Conservation (phyloP, 1,139 yeast genomes). For the Protomyces lactucae-debilis region DNA sequence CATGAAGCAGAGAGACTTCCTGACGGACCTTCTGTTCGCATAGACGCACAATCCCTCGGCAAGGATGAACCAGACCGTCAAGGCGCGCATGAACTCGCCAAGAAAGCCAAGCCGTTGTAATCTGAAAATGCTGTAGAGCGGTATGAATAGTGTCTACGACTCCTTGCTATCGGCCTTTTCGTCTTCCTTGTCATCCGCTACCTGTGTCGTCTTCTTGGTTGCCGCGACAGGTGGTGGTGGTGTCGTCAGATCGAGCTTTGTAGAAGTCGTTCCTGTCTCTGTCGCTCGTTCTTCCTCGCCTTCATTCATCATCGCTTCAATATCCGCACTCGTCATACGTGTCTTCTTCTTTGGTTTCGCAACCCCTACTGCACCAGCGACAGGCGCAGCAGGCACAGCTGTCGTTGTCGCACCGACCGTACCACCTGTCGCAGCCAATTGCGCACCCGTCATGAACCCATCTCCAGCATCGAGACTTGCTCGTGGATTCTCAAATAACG, state of each 20-base stretch:
- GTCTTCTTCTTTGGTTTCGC: conserved; percentile 5
- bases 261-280: not conserved
- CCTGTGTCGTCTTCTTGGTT: not conserved
- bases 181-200: not conserved
- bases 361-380: not conserved
- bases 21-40: conserved; percentile 5
- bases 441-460: conserved; percentile 17
- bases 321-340: conserved; percentile 21
- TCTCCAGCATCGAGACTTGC: not conserved
- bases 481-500: conserved; percentile 25
- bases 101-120: not conserved
- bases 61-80: not conserved
- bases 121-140: not conserved
- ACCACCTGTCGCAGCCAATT: conserved; percentile 3
- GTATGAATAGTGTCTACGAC: not conserved
- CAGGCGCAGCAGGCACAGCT: not conserved
- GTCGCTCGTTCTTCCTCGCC: conserved; percentile 1
- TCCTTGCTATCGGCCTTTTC: not conserved
- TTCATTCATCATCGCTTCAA: conserved; percentile 22
- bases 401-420: not conserved
- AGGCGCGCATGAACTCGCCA: not conserved
- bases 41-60: not conserved
- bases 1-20: conserved; percentile 14
- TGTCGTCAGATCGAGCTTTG: not conserved
- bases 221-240: not conserved